Percentiles rank a stretch among this genome's conserved stretches.
These are phyloP conservation scores for Globisporangium apiculatum DNA, from an alignment of 352 stramenopile species.

Conservation along the genomic window DNA sequence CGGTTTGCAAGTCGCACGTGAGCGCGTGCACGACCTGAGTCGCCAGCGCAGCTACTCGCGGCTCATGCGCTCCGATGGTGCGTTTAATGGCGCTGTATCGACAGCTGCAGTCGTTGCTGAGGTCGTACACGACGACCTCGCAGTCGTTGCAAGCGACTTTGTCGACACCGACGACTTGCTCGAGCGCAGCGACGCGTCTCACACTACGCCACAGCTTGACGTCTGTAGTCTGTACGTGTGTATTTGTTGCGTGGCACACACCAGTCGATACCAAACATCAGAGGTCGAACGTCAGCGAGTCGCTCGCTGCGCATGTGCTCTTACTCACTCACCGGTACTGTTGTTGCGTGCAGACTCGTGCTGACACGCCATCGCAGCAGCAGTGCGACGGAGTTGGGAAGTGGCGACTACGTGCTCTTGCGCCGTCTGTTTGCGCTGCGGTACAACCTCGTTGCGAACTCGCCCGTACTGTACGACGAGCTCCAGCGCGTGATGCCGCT, in stretches of 20 bases:
- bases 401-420: conserved; percentile 20
- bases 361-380: conserved; percentile 17
- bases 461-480: conserved; percentile 27
- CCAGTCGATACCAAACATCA: too few relatives aligned
- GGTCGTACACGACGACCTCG: conserved; percentile 31
- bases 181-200: conserved; percentile 1
- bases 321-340: not conserved
- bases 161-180: conserved; percentile 36
- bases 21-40: conserved; percentile 27
- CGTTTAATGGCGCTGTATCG: conserved; percentile 27
- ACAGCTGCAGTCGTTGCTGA: conserved; percentile 30
- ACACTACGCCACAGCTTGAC: not conserved
- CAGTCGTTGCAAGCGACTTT: conserved; percentile 32
- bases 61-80: conserved; percentile 28
- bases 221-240: conserved; percentile 13
- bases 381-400: not conserved
- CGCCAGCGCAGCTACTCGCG: conserved; percentile 27
- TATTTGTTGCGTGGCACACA: not conserved
- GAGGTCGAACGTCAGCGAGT: not conserved
- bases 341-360: conserved; percentile 7
- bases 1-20: conserved; percentile 24
- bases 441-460: conserved; percentile 41
- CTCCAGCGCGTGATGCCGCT: conserved; percentile 29
- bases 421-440: conserved; percentile 30
- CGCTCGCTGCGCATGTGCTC: not conserved